Conservation (phyloP, 140 eudicot species). For the Anethum foeniculum region DNA sequence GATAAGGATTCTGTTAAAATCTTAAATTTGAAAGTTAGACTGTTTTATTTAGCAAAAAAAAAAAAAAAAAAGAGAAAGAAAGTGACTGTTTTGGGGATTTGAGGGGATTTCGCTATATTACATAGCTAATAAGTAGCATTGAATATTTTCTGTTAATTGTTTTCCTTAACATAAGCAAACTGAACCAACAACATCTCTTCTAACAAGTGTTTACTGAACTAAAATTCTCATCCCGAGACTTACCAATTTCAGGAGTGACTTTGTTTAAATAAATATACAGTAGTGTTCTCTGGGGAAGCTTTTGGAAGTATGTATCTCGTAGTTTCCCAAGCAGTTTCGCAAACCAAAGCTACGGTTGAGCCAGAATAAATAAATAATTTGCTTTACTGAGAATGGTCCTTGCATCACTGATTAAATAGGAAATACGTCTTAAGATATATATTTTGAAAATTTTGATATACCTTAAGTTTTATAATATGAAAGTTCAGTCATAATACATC, state of each 20-base stretch:
- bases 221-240: background rate
- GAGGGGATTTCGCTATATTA: background rate
- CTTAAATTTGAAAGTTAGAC: background rate
- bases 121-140: background rate
- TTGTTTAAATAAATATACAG: background rate
- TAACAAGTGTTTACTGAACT: background rate
- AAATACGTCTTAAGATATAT: background rate
- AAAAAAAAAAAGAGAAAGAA: too few relatives aligned
- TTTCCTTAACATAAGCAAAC: background rate
- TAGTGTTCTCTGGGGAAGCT: background rate
- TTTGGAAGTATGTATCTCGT: background rate
- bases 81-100: too few relatives aligned
- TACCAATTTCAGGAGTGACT: background rate
- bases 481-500: background rate
- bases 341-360: background rate
- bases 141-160: background rate
- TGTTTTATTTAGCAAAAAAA: background rate
- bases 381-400: background rate
- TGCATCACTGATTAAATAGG: background rate
- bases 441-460: background rate
- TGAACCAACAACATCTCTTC: background rate
- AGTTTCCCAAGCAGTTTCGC: background rate
- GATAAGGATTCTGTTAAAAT: background rate
- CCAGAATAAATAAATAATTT: background rate
- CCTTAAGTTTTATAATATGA: background rate